Conservation (phyloP, 306 rosid genomes). For the Dalbergia cultrata region DNA sequence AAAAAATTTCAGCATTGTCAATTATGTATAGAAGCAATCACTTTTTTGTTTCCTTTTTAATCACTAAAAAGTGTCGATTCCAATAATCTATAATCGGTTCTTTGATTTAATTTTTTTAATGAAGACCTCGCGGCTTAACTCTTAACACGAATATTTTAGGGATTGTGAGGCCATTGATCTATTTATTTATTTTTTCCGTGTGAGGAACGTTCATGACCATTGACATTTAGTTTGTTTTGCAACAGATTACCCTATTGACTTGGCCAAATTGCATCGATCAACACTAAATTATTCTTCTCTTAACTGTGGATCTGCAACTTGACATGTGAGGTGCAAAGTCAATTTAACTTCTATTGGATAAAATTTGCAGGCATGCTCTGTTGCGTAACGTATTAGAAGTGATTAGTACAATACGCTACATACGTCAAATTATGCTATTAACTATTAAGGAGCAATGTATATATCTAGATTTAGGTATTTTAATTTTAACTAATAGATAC, state of each 20-base stretch:
- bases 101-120: no score
- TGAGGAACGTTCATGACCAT: not conserved
- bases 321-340: constrained; percentile 2
- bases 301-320: not conserved
- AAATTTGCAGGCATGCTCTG: not conserved
- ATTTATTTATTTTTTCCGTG: not conserved
- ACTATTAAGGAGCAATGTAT: not conserved
- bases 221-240: not conserved
- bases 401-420: not conserved
- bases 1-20: no score
- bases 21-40: no score
- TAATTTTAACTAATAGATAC: no score
- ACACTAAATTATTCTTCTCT: not conserved
- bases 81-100: no score
- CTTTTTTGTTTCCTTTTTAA: no score
- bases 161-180: no score
- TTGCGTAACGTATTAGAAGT: not conserved
- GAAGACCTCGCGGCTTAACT: no score
- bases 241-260: not conserved
- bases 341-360: not conserved
- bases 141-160: no score
- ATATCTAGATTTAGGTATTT: not conserved
- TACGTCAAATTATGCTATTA: not conserved
- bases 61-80: no score
- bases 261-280: not conserved